These are phyloP conservation scores for Candolleomyces aberdarensis DNA, from an alignment of 768 basidiomycete genomes.

Conservation along the genomic window DNA sequence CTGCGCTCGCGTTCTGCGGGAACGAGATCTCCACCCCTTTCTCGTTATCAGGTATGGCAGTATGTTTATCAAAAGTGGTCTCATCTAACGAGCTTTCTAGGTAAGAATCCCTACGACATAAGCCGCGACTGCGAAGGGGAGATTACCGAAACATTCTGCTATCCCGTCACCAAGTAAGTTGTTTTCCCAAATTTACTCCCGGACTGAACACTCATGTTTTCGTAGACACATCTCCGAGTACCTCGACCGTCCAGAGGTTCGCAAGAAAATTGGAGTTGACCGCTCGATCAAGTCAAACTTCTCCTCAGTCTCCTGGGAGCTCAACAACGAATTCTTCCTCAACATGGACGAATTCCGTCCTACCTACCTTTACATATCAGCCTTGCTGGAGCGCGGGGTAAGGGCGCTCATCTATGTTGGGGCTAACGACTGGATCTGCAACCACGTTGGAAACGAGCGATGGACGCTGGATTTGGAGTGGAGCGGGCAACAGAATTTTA, in stretches of 20 bases:
- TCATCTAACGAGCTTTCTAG: slow-evolving; percentile 14
- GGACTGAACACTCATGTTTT: neutral
- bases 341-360: slow-evolving; percentile 43
- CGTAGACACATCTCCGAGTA: slow-evolving; percentile 54
- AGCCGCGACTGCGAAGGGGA: slow-evolving; percentile 54
- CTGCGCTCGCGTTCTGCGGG: slow-evolving; percentile 61
- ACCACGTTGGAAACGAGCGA: slow-evolving; percentile 70
- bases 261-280: slow-evolving; percentile 61
- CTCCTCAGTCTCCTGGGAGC: slow-evolving; percentile 30
- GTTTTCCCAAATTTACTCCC: neutral
- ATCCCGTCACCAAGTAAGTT: slow-evolving; percentile 45
- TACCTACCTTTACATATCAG: slow-evolving; percentile 56
- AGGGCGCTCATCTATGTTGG: slow-evolving; percentile 70
- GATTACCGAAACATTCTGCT: slow-evolving; percentile 49
- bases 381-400: slow-evolving; percentile 68
- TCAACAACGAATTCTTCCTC: slow-evolving; percentile 46
- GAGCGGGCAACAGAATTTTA: slow-evolving; percentile 53
- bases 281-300: slow-evolving; percentile 32
- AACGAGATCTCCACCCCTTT: slow-evolving; percentile 41
- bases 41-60: slow-evolving; percentile 36
- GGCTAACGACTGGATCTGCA: slow-evolving; percentile 71
- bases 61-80: neutral
- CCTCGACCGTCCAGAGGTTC: slow-evolving; percentile 56
- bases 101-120: slow-evolving; percentile 68
- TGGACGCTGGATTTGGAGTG: slow-evolving; percentile 73